These are phyloP conservation scores for Retiboletus flavoniger DNA, from an alignment of 1,284 basidiomycete genomes.

Conservation along the genomic window DNA sequence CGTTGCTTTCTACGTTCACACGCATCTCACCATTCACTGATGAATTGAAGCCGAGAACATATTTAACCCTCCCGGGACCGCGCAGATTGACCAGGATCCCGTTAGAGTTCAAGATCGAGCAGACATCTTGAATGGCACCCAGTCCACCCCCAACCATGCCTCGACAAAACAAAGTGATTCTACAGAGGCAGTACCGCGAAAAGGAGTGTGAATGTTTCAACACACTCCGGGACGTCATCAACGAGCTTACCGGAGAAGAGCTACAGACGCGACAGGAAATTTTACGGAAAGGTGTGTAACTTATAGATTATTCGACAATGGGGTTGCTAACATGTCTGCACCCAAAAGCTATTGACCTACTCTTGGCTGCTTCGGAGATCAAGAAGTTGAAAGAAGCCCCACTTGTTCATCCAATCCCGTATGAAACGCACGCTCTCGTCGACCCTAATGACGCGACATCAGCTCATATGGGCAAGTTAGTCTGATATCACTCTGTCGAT, in stretches of 20 bases:
- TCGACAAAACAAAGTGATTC: slow-evolving; percentile 12
- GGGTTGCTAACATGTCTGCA: neutral
- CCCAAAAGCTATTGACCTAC: slow-evolving; percentile 15
- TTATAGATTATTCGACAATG: neutral
- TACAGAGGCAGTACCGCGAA: slow-evolving; percentile 24
- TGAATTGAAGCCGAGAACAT: neutral
- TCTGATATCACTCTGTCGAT: neutral
- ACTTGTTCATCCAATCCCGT: neutral
- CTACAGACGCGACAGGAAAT: slow-evolving; percentile 23
- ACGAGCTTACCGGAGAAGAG: slow-evolving; percentile 16
- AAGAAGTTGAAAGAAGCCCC: neutral
- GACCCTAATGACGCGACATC: neutral
- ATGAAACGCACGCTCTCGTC: neutral
- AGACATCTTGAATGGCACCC: neutral
- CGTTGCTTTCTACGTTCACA: slow-evolving; percentile 8
- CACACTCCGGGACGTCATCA: slow-evolving; percentile 15
- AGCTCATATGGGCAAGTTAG: slow-evolving; percentile 8
- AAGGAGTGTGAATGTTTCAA: slow-evolving; percentile 21
- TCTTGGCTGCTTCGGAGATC: slow-evolving; percentile 3
- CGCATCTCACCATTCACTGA: neutral
- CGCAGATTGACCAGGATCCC: neutral
- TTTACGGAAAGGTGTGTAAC: slow-evolving; percentile 18
- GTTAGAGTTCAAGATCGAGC: neutral
- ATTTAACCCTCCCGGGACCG: slow-evolving; percentile 11
- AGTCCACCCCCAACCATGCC: neutral